Conservation (phyloP, 495 filamentous ascomycete species). For the Daldinia caldariorum region DNA sequence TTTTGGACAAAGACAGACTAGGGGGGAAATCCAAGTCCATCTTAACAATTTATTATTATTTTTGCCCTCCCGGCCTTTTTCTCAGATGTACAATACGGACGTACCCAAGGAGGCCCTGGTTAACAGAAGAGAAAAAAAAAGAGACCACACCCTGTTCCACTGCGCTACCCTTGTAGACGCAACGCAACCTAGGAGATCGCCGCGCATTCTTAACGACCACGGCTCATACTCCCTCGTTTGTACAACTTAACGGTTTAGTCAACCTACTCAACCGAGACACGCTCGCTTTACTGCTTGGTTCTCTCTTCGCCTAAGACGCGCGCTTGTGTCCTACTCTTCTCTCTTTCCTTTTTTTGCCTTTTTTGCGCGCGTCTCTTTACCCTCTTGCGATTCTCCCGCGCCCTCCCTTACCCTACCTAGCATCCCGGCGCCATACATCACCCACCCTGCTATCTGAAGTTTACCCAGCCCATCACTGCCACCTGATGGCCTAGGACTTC, state of each 20-base stretch:
- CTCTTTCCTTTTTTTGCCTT: background rate
- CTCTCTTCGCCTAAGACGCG: conserved; percentile 42
- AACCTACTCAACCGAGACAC: conserved; percentile 44
- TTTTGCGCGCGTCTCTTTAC: conserved; percentile 49
- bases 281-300: conserved; percentile 45
- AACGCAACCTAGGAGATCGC: conserved; percentile 46
- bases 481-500: conserved; percentile 45
- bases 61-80: conserved; percentile 18
- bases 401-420: conserved; percentile 39
- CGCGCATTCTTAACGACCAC: conserved; percentile 43
- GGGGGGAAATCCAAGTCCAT: conserved; percentile 29
- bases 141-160: conserved; percentile 45
- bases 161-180: conserved; percentile 47
- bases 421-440: conserved; percentile 40
- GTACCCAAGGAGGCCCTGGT: conserved; percentile 38
- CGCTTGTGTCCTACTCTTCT: conserved; percentile 41
- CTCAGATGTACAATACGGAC: conserved; percentile 26
- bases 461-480: conserved; percentile 41
- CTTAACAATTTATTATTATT: conserved; percentile 43
- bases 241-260: conserved; percentile 34
- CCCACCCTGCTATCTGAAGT: conserved; percentile 43
- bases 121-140: conserved; percentile 4
- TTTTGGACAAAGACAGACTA: conserved; percentile 27
- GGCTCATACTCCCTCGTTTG: conserved; percentile 43
- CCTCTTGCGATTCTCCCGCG: conserved; percentile 43